These are phyloP conservation scores for Cladophialophora bantiana DNA, from an alignment of 2,329 filamentous ascomycete genomes.

Conservation along the genomic window DNA sequence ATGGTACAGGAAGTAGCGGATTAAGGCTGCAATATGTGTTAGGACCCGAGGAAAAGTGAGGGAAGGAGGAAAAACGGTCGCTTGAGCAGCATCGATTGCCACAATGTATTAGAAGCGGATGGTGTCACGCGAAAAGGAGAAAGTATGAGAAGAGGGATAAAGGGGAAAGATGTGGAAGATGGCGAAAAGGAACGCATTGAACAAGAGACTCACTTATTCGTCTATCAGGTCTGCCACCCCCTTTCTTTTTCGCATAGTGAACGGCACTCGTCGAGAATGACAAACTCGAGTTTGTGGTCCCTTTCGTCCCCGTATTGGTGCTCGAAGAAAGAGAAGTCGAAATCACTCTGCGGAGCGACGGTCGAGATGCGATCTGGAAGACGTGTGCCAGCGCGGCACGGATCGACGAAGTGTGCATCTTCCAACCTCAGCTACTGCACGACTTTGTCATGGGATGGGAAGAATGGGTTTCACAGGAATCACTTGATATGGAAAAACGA, in stretches of 20 bases:
- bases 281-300: not conserved
- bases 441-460: not conserved
- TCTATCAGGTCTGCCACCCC: conserved; percentile 45
- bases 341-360: conserved; percentile 19
- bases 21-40: conserved; percentile 57
- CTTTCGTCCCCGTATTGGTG: conserved; percentile 42
- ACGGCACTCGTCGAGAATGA: conserved; percentile 51
- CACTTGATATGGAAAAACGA: not conserved
- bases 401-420: conserved; percentile 48
- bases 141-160: not conserved
- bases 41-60: conserved; percentile 32
- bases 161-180: not conserved
- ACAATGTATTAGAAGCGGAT: not conserved
- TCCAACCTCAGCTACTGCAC: not conserved
- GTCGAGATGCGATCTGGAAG: conserved; percentile 52
- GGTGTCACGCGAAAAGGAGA: not conserved
- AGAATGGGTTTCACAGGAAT: not conserved
- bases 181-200: conserved; percentile 14
- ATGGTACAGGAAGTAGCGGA: conserved; percentile 74
- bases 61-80: not conserved
- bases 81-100: no score
- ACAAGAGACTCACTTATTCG: conserved; percentile 53
- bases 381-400: conserved; percentile 55
- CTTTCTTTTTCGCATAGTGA: conserved; percentile 48
- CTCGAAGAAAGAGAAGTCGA: conserved; percentile 40